These are phyloP conservation scores for Sequoiadendron giganteum DNA, from an alignment of 75 land plant species.

Conservation along the genomic window DNA sequence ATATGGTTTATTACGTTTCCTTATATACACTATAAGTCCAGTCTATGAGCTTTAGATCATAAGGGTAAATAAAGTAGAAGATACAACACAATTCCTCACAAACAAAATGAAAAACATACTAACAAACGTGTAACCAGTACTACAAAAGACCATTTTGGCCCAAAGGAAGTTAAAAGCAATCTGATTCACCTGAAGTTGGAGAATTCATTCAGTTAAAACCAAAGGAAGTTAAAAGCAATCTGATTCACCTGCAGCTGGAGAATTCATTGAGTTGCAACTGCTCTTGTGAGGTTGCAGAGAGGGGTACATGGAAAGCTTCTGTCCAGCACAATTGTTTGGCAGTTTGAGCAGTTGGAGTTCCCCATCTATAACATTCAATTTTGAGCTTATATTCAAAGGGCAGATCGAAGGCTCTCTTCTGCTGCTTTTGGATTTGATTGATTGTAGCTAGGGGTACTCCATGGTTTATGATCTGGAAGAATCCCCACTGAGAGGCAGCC, in stretches of 20 bases:
- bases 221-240: background rate
- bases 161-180: constrained; percentile 28
- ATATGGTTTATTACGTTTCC: too few relatives aligned
- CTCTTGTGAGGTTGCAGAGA: constrained; percentile 24
- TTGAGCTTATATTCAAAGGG: constrained; percentile 43
- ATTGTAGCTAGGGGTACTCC: constrained; percentile 39
- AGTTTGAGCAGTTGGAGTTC: constrained; percentile 40
- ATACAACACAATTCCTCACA: background rate
- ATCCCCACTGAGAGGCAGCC: constrained; percentile 82
- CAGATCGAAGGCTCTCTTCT: constrained; percentile 30
- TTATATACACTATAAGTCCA: too few relatives aligned
- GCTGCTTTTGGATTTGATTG: constrained; percentile 40
- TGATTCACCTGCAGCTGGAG: background rate
- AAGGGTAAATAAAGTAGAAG: too few relatives aligned
- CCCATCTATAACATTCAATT: constrained; percentile 56
- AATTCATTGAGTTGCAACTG: constrained; percentile 23
- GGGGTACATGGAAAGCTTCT: constrained; percentile 62
- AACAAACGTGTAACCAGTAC: background rate
- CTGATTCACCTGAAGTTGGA: background rate
- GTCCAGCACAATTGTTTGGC: constrained; percentile 51
- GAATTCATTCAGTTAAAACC: constrained; percentile 13
- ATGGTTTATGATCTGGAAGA: constrained; percentile 81
- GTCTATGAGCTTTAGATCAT: too few relatives aligned
- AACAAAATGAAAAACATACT: background rate
- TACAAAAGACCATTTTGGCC: background rate